These are phyloP conservation scores for Phytophthora cajani DNA, from an alignment of 352 stramenopile genomes.

Conservation along the genomic window DNA sequence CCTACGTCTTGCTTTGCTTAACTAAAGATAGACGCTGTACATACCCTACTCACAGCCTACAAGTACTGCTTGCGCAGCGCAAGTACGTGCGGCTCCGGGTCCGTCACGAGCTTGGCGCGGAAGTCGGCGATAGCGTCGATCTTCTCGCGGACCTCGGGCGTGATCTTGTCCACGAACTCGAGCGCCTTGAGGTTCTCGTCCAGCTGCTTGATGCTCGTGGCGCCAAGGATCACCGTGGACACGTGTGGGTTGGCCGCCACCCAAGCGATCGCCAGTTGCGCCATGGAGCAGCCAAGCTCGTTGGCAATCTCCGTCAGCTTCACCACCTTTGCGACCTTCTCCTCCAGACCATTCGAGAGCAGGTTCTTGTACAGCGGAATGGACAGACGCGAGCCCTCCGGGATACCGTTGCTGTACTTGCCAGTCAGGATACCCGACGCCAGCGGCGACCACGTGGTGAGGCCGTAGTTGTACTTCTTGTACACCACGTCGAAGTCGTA, in stretches of 20 bases:
- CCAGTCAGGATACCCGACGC: conserved; percentile 68
- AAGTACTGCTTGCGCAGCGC: conserved; percentile 34
- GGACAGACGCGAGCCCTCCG: conserved; percentile 54
- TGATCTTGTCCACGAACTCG: conserved; percentile 56
- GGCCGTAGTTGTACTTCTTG: conserved; percentile 74
- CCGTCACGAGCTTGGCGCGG: conserved; percentile 37
- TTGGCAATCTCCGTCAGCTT: conserved; percentile 56
- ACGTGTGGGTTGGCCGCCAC: conserved; percentile 61
- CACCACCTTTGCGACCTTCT: conserved; percentile 47
- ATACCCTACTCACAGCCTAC: background rate
- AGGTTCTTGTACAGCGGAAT: conserved; percentile 47
- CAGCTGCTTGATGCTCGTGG: conserved; percentile 65
- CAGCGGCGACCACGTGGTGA: conserved; percentile 77
- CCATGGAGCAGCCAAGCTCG: conserved; percentile 63
- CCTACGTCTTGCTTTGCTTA: background rate
- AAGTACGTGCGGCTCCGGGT: conserved; percentile 32
- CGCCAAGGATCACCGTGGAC: conserved; percentile 64
- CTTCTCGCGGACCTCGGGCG: conserved; percentile 54
- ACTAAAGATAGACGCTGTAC: background rate
- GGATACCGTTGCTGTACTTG: conserved; percentile 75
- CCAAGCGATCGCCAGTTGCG: conserved; percentile 55
- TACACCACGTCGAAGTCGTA: conserved; percentile 70
- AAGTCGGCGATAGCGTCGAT: conserved; percentile 60
- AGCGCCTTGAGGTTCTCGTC: conserved; percentile 69
- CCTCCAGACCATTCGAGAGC: conserved; percentile 49